Percentiles rank a stretch among this genome's conserved stretches.
Evolutionary conservation across 169 alveolate species (phyloP).

Genomic region (Plasmodium adleri): DNA sequence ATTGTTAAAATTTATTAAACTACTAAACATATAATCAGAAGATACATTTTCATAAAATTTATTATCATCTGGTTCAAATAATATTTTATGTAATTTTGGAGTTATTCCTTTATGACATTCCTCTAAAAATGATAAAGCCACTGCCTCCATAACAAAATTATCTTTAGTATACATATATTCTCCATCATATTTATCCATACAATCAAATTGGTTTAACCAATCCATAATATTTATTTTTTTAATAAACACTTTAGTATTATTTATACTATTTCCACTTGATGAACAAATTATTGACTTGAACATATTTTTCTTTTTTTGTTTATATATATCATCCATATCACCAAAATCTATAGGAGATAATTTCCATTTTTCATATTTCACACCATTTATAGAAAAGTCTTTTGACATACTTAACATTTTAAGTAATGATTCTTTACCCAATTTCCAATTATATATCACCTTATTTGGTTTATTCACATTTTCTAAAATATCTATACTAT

Average conservation of each 20-base stretch:
- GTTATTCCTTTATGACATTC: conserved; percentile 78
- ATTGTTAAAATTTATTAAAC: conserved; percentile 47
- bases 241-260: conserved; percentile 74
- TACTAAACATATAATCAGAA: conserved; percentile 18
- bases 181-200: conserved; percentile 82
- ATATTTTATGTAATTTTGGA: conserved; percentile 81
- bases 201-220: conserved; percentile 84
- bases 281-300: conserved; percentile 51
- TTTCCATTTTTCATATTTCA: conserved; percentile 78
- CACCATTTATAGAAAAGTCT: conserved; percentile 70
- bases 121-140: conserved; percentile 81
- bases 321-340: conserved; percentile 79
- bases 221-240: conserved; percentile 82
- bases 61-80: conserved; percentile 77
- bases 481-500: too few species aligned
- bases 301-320: conserved; percentile 80
- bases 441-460: conserved; percentile 19
- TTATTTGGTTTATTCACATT: too few species aligned
- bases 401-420: conserved; percentile 30
- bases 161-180: conserved; percentile 86
- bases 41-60: not conserved
- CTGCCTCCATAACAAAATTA: conserved; percentile 88
- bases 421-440: not conserved
- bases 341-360: conserved; percentile 65
- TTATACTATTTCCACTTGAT: conserved; percentile 22